Conservation (phyloP, 148 eudicot genomes). For the Heliamphora exappendiculata region DNA sequence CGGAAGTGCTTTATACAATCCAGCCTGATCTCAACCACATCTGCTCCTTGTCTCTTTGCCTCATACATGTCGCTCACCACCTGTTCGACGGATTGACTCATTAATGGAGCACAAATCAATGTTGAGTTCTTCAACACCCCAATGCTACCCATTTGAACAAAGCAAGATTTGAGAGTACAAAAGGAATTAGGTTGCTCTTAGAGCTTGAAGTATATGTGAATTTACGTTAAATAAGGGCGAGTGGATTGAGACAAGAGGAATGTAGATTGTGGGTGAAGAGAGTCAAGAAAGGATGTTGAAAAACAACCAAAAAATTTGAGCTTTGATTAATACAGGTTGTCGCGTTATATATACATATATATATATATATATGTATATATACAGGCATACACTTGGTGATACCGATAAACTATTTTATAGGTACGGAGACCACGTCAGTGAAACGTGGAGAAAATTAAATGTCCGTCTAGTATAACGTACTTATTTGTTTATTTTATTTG, state of each 20-base stretch:
- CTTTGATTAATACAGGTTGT: too few species aligned
- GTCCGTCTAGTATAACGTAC: too few species aligned
- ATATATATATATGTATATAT: too few species aligned
- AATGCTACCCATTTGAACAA: slow-evolving; percentile 23
- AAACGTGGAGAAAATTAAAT: too few species aligned
- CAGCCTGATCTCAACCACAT: slow-evolving; percentile 44
- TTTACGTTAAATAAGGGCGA: background rate
- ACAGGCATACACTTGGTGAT: too few species aligned
- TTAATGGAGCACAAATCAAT: slow-evolving; percentile 39
- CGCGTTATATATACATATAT: too few species aligned
- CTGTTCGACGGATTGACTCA: slow-evolving; percentile 33
- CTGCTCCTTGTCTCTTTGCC: slow-evolving; percentile 45
- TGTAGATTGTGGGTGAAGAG: background rate
- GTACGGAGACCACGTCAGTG: too few species aligned
- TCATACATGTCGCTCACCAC: slow-evolving; percentile 31
- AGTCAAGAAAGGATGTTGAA: background rate
- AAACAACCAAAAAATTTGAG: too few species aligned
- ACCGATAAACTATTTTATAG: too few species aligned
- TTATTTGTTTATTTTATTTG: too few species aligned
- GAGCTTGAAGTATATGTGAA: background rate
- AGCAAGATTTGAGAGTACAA: background rate
- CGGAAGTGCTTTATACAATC: slow-evolving; percentile 23
- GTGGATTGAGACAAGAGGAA: background rate
- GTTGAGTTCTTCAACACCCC: slow-evolving; percentile 27
- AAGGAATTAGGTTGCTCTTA: background rate